Evolutionary conservation across 371 early-diverging fungal species (phyloP).

Genomic region (Smittium culicis): DNA sequence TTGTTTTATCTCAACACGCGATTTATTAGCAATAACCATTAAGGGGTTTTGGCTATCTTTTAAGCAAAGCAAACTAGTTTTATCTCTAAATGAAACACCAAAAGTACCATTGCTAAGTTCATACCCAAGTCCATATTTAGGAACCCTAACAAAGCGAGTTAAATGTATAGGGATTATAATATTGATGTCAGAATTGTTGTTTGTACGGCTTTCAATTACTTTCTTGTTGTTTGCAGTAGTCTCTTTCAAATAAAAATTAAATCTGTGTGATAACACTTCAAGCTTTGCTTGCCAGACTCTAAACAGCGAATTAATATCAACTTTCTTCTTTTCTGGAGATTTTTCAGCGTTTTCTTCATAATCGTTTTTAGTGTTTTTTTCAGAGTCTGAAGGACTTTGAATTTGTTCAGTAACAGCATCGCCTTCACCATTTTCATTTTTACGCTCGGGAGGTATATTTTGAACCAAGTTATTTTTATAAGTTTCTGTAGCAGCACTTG

Average conservation of each 20-base stretch:
- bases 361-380: too few species aligned
- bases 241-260: conserved; percentile 3
- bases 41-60: background rate
- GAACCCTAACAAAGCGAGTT: conserved; percentile 9
- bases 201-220: background rate
- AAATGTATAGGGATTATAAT: conserved; percentile 4
- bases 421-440: background rate
- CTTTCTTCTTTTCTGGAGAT: background rate
- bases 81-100: conserved; percentile 13
- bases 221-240: background rate
- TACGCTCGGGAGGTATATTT: too few species aligned
- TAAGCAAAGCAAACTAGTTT: conserved; percentile 3
- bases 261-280: conserved; percentile 9
- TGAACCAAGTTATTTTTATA: too few species aligned
- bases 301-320: conserved; percentile 6
- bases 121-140: conserved; percentile 12
- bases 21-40: background rate
- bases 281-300: conserved; percentile 9
- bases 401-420: background rate
- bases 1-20: conserved; percentile 7
- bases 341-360: background rate
- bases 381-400: background rate
- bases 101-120: conserved; percentile 11
- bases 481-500: too few species aligned
- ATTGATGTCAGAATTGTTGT: background rate